Evolutionary conservation across 805 yeast species (phyloP), one percentile per base, ranked within the genome.

Genomic region (Saccharomycopsis fodiens): DNA sequence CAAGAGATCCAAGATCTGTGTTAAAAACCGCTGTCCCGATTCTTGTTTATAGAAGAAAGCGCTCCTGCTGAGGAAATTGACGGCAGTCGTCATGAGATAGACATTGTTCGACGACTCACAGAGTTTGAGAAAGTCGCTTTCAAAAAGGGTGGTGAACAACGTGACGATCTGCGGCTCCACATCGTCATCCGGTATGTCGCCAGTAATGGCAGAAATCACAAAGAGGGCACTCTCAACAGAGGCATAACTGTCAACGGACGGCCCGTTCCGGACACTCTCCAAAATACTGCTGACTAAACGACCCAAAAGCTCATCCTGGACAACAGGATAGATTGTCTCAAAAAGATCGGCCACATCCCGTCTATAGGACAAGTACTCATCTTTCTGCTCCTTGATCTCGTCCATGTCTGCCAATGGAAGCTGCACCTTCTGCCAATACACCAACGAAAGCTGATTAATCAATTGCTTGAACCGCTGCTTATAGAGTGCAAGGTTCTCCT

Each of bases 261-360:
- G 47, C 47, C 20, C 39, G 31, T 10, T 21, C 19, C 52, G 52
- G 3, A 64, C 42, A 29, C 59, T 58, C 1, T 54, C 46, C 3
- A 61, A 47, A 1, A 76, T 60, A 29, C 65, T 66, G 5, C 57
- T 54, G 1, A 66, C 54, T 23, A 85, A 59, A 17, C 62, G 67
- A 3, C 66, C 64, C 52, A 74, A 75, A 31, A 85, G 59, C 1
- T 70, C 63, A 0, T 60, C 45, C 32, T 84, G 85, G 31, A 86
- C 67, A 3, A 85, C 66, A 1, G 87, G 75, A 65, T 82, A 85
- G 1, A 82, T 62, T 0, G 77, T 68, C 45, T 87, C 93, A 52
- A 85, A 75, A 32, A 89, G 68, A 54, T 93, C 97, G 1, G 82
- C 74, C 7, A 83, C 82, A 50, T 83, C 91, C 27, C 76, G 65